Base-by-base conservation (phyloP, 208 protist species). In the Wallacemonas sp. region DNA sequence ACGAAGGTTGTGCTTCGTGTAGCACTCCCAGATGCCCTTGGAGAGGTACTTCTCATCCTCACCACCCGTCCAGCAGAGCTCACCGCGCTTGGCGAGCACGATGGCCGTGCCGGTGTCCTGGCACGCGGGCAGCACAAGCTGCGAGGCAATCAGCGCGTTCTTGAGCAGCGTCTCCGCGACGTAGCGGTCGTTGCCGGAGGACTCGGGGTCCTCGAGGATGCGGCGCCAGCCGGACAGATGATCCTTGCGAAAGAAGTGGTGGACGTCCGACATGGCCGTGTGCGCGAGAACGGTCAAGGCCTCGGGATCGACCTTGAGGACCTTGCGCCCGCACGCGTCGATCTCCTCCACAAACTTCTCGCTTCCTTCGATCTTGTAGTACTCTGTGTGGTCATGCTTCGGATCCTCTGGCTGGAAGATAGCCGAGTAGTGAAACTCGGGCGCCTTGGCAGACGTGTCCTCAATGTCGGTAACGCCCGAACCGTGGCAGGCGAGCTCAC, bases 101-200 rank as follows among this genome's bases (percentile, higher is more conserved):
- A 99, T 99, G n/a, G 95, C 96, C 45, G 97, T 99, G 66, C 97
- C 97, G 17, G 98, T 99, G 55, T 99, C 97, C 84, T 98, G 98
- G 79, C 96, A 98, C 5, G 85, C 73, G 21, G 97, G 97, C 50
- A 98, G 82, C 24, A 97, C 79, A 57, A 78, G 78, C 32, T 85
- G 91, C 5, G 95, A 63, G 22, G 97, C 97, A 60, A 99, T 93
- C 68, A 92, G 95, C 41, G 97, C 97, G 78, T 99, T 99, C 76
- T 98, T 97, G 32, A 99, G 85, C 45, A 99, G 80, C 74, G 98
- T 94, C 26, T 89, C 76, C 1, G 97, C 97, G 24, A 99, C 97
- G 79, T 98, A 99, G 52, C 85, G 76, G 69, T 99, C 98, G 83
- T 99, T 99, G 59, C 93, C 69, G 3, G 88, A 95, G 12, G 98